Base-by-base conservation (phyloP, 1,284 basidiomycete species). In the Singerocomus inundabilis region DNA sequence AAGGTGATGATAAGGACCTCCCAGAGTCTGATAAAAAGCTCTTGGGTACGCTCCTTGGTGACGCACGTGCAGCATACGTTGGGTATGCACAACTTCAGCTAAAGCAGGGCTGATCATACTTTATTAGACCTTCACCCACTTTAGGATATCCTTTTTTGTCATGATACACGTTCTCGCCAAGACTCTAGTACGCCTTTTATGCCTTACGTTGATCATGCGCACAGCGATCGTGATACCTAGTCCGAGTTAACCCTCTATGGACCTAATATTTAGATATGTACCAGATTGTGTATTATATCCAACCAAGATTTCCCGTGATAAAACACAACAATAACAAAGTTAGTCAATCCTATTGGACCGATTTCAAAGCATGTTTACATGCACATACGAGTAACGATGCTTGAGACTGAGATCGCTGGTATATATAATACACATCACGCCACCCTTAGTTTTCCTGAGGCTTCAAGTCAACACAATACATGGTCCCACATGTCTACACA, bases 11-110 rank as follows among this genome's bases (percentile, higher is more conserved):
- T 10, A 21, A 6, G 0, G 42, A 4, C 18, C 48, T 58, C 32
- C 5, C 7, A 0, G 54, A 8, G 1, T 5, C 35, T 21, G 44
- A 57, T 5, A 49, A 2, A 13, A 32, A 6, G 1, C 41, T 61
- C 2, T 16, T 61, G 2, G 1, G 8, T 29, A 47, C 18, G 11
- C 57, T 58, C 5, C 38, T 58, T 38, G 1, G 13, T 12, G 59
- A 58, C 34, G 59, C 59, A 15, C 18, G 18, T 0, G 13, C 40
- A 3, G 48, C 54, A 24, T 58, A 48, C 21, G 11, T 41, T 7
- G 52, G 56, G 10, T 61, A 57, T n/a, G 28, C 35, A 35, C 1
- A 28, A 3, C 3, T 9, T 18, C 5, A 21, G 21, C 4, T 46
- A 39, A 36, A 53, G 25, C n/a, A 9, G 11, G 9, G 2, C 18